These are phyloP conservation scores for Clathrus columnatus DNA, from an alignment of 768 basidiomycete genomes.

Conservation along the genomic window DNA sequence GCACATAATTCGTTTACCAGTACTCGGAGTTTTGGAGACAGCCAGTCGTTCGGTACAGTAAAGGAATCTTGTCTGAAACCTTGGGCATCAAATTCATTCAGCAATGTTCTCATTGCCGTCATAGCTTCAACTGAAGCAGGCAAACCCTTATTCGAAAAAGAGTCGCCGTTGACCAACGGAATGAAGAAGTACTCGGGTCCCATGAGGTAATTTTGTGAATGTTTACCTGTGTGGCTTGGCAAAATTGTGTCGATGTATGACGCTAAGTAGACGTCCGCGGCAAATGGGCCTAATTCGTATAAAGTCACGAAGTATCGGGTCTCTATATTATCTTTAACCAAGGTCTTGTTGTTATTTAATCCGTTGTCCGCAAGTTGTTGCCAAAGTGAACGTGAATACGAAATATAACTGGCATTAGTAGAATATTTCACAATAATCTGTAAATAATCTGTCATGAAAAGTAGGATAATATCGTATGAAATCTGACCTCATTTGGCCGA, in stretches of 20 bases:
- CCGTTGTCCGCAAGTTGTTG: conserved; percentile 35
- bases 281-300: conserved; percentile 61
- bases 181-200: not conserved
- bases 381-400: conserved; percentile 53
- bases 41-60: conserved; percentile 48
- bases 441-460: not conserved
- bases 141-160: too few relatives aligned
- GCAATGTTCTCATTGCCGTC: not conserved
- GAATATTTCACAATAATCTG: conserved; percentile 54
- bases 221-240: conserved; percentile 49
- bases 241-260: conserved; percentile 24
- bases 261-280: conserved; percentile 53
- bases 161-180: not conserved
- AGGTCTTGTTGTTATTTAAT: conserved; percentile 26
- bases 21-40: conserved; percentile 59
- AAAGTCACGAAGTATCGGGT: conserved; percentile 54
- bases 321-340: conserved; percentile 53
- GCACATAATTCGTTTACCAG: conserved; percentile 54
- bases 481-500: conserved; percentile 53
- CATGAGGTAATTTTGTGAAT: conserved; percentile 10
- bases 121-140: too few relatives aligned
- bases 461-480: not conserved
- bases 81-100: conserved; percentile 8
- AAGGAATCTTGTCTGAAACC: conserved; percentile 28
- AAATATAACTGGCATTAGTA: conserved; percentile 36